A percentile compares a stretch with the other conserved stretches of the same genome.
phyloP scores from a whole-genome alignment of 352 stramenopile species.

The Peronospora farinosa region DNA sequence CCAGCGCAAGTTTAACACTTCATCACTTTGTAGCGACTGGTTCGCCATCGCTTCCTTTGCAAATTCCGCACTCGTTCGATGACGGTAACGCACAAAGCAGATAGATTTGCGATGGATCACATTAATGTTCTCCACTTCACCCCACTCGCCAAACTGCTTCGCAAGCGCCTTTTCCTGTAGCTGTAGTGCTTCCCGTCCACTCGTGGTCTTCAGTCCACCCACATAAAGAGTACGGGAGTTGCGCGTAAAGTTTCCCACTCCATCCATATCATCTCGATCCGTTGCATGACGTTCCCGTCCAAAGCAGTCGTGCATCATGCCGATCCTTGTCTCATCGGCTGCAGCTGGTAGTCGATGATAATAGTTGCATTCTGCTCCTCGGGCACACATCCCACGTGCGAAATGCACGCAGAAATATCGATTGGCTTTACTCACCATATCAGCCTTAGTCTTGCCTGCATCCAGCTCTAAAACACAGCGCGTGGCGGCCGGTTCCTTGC shows the following conservation, averaged over 20 bases:
- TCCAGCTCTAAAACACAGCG: slow-evolving; percentile 82
- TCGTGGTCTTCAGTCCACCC: slow-evolving; percentile 65
- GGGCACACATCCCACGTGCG: slow-evolving; percentile 85
- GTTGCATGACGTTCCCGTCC: slow-evolving; percentile 86
- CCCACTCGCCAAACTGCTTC: slow-evolving; percentile 90
- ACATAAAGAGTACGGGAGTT: slow-evolving; percentile 91
- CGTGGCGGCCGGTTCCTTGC: slow-evolving; percentile 81
- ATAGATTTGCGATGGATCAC: slow-evolving; percentile 89
- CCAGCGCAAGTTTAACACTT: slow-evolving; percentile 91
- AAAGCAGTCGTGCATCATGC: slow-evolving; percentile 91
- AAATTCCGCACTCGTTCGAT: slow-evolving; percentile 76
- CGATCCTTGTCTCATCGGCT: slow-evolving; percentile 64
- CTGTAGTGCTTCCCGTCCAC: slow-evolving; percentile 36
- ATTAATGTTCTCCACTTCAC: slow-evolving; percentile 92
- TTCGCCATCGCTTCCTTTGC: slow-evolving; percentile 88
- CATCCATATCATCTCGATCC: slow-evolving; percentile 90
- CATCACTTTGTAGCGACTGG: slow-evolving; percentile 78
- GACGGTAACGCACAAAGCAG: slow-evolving; percentile 84
- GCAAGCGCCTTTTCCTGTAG: slow-evolving; percentile 61
- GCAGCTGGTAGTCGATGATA: slow-evolving; percentile 85
- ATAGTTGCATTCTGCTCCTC: slow-evolving; percentile 87
- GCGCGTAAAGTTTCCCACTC: slow-evolving; percentile 87
- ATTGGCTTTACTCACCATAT: slow-evolving; percentile 80
- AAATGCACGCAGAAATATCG: slow-evolving; percentile 91
- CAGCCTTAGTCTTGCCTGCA: slow-evolving; percentile 88